Conservation (phyloP, 371 early-diverging fungal species). For the Apophysomyces variabilis region DNA sequence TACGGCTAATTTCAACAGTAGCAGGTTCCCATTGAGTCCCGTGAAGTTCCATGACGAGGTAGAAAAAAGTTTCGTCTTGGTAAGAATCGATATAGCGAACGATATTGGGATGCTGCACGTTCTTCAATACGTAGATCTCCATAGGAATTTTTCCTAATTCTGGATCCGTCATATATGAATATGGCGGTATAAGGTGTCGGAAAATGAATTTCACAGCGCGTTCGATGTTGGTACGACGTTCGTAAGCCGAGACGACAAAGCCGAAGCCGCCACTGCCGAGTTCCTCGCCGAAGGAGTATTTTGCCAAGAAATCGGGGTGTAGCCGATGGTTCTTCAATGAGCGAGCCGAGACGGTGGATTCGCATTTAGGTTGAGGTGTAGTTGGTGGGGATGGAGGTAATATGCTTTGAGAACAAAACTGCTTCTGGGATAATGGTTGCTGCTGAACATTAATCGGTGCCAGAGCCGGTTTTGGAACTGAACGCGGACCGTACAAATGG, state of each 20-base stretch:
- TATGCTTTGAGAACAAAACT: neutral
- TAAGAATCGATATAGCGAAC: slow-evolving; percentile 71
- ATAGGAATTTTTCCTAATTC: slow-evolving; percentile 72
- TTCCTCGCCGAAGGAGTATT: slow-evolving; percentile 67
- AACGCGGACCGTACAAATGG: slow-evolving; percentile 31
- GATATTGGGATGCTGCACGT: slow-evolving; percentile 73
- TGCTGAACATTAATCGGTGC: slow-evolving; percentile 28
- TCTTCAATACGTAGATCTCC: slow-evolving; percentile 74
- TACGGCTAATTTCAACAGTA: neutral
- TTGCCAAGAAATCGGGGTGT: slow-evolving; percentile 49
- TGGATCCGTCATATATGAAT: slow-evolving; percentile 65
- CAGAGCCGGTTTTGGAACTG: slow-evolving; percentile 27
- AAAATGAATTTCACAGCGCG: slow-evolving; percentile 86
- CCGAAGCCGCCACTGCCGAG: slow-evolving; percentile 86
- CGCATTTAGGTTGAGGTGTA: slow-evolving; percentile 32
- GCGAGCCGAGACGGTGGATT: slow-evolving; percentile 47
- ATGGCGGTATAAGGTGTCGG: slow-evolving; percentile 64
- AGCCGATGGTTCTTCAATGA: slow-evolving; percentile 49
- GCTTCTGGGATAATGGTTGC: slow-evolving; percentile 6
- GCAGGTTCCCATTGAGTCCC: slow-evolving; percentile 67
- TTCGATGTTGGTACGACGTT: slow-evolving; percentile 56
- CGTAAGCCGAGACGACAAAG: slow-evolving; percentile 71
- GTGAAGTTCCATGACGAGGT: slow-evolving; percentile 82
- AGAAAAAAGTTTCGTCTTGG: slow-evolving; percentile 67
- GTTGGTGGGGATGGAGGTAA: slow-evolving; percentile 33